phyloP scores from a whole-genome alignment of 2,329 filamentous ascomycete species.

The Ophiocordyceps polyrhachis-furcata region DNA sequence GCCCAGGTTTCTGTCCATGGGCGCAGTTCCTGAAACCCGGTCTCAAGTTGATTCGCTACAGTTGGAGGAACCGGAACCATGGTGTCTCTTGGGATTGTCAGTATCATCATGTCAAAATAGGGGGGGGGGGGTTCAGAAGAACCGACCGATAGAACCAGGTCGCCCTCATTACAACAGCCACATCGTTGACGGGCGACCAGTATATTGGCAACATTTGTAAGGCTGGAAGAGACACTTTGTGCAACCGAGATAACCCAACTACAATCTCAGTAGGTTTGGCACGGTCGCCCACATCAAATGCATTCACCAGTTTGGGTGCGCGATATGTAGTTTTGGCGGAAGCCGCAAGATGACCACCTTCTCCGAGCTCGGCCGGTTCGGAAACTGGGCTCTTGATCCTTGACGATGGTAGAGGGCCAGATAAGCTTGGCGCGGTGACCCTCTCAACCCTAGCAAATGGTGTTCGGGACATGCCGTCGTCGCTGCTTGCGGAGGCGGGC shows the following conservation, averaged over 20 bases:
- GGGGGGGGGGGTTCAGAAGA: background rate
- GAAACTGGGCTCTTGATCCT: background rate
- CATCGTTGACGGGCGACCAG: conserved; percentile 86
- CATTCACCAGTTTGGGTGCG: background rate
- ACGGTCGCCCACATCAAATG: background rate
- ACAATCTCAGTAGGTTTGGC: conserved; percentile 39
- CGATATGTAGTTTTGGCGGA: background rate
- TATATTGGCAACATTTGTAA: conserved; percentile 93
- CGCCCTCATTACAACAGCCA: conserved; percentile 62
- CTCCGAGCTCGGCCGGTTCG: background rate
- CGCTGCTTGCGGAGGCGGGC: conserved; percentile 9
- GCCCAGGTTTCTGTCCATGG: conserved; percentile 87
- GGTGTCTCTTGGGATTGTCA: conserved; percentile 37
- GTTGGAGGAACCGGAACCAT: conserved; percentile 76
- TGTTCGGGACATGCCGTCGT: conserved; percentile 35
- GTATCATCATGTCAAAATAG: background rate
- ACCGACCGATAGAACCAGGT: conserved; percentile 83
- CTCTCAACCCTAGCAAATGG: conserved; percentile 31
- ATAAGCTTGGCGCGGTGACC: conserved; percentile 9
- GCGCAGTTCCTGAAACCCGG: conserved; percentile 70
- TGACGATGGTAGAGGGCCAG: conserved; percentile 1
- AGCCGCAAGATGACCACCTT: background rate
- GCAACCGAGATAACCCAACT: conserved; percentile 77
- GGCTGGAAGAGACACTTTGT: conserved; percentile 68
- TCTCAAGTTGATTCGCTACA: conserved; percentile 81